A percentile compares a stretch with the other conserved stretches of the same genome.
Conservation (phyloP, 192 early-diverging fungal species). For the Coemansia sp. region DNA sequence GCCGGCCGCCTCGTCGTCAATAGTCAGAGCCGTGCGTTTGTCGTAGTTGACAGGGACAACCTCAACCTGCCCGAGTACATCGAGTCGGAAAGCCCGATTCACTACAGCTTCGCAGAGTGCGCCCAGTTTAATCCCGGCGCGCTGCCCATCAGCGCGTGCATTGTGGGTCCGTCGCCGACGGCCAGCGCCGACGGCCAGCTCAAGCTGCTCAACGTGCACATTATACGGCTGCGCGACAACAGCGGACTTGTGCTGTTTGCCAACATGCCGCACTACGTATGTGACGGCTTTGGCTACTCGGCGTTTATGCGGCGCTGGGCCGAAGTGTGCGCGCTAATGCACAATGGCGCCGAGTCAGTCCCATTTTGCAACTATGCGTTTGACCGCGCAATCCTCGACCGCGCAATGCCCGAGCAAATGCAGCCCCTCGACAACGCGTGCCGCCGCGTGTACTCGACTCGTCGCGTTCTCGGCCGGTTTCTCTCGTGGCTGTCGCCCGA, state of each 20-base stretch:
- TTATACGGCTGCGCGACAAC: constrained; percentile 29
- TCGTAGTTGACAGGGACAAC: constrained; percentile 24
- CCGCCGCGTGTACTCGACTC: neutral
- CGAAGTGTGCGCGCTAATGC: constrained; percentile 19
- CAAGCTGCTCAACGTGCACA: constrained; percentile 28
- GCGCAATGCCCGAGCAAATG: constrained; percentile 14
- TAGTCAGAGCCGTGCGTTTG: constrained; percentile 1
- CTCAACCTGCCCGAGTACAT: constrained; percentile 48
- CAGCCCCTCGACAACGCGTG: constrained; percentile 11
- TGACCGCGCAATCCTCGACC: constrained; percentile 20
- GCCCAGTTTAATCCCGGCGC: constrained; percentile 23
- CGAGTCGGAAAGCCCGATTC: constrained; percentile 24
- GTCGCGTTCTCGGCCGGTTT: constrained; percentile 15
- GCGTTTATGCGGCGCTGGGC: constrained; percentile 42
- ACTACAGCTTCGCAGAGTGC: constrained; percentile 11
- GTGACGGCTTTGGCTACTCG: constrained; percentile 38
- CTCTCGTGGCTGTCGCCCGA: constrained; percentile 40
- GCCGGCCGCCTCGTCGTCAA: constrained; percentile 16
- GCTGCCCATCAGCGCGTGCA: constrained; percentile 16
- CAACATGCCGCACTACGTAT: constrained; percentile 40
- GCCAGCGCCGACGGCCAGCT: constrained; percentile 8
- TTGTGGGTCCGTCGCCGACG: neutral
- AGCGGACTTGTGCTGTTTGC: constrained; percentile 36
- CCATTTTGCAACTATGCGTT: constrained; percentile 14
- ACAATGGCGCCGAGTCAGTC: neutral